Percentiles rank a stretch among this genome's conserved stretches.
phyloP scores from a whole-genome alignment of 345 rosid species.

The Citrus sp. region DNA sequence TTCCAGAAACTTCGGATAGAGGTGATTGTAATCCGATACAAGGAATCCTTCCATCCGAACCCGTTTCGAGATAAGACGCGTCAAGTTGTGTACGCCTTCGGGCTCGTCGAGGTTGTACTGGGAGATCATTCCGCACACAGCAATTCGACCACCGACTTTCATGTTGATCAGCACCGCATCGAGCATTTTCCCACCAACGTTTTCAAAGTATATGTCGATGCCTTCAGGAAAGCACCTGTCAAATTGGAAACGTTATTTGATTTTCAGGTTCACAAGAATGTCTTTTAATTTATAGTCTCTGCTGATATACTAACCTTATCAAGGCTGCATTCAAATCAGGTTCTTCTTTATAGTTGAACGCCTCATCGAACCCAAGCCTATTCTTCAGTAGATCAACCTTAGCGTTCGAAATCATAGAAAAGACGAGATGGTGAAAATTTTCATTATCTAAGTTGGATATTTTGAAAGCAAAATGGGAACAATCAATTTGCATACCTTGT shows the following conservation, averaged over 20 bases:
- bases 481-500: slow-evolving; percentile 27
- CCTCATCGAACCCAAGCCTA: slow-evolving; percentile 33
- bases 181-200: slow-evolving; percentile 66
- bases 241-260: neutral
- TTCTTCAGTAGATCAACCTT: slow-evolving; percentile 35
- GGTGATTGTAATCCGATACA: slow-evolving; percentile 25
- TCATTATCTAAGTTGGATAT: neutral
- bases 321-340: too few species aligned
- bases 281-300: too few species aligned
- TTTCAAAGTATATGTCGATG: slow-evolving; percentile 57
- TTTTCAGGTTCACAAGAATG: too few species aligned
- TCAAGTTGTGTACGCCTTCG: slow-evolving; percentile 30
- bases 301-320: neutral
- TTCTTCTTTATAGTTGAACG: slow-evolving; percentile 38
- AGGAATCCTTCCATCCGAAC: slow-evolving; percentile 34
- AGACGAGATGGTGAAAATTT: neutral
- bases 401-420: neutral
- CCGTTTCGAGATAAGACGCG: slow-evolving; percentile 14
- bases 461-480: neutral
- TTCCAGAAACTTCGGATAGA: slow-evolving; percentile 36
- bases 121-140: slow-evolving; percentile 46
- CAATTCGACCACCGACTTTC: slow-evolving; percentile 49
- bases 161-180: slow-evolving; percentile 58
- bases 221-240: slow-evolving; percentile 55
- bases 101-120: slow-evolving; percentile 17